Evolutionary conservation across 2,329 filamentous ascomycete genomes (phyloP).

Genomic region (Colletotrichum orbiculare): DNA sequence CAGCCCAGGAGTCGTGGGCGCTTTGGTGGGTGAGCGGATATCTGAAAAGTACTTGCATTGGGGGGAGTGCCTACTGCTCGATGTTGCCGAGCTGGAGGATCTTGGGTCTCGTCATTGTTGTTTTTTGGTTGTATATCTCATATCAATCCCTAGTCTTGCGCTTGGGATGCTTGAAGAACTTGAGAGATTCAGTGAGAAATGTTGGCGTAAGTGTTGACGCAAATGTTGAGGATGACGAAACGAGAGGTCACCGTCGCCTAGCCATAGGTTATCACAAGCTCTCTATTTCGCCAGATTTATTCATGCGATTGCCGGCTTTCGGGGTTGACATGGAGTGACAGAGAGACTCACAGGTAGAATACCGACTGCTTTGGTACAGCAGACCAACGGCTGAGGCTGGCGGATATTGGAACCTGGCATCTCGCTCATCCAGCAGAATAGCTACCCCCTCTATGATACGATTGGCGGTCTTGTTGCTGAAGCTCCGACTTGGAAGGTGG

Average conservation of each 20-base stretch:
- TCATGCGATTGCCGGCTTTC: no score
- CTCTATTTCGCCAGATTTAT: no score
- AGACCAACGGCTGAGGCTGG: no score
- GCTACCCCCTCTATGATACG: constrained; percentile 10
- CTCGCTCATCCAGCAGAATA: not conserved
- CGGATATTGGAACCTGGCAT: not conserved
- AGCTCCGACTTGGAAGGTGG: constrained; percentile 22
- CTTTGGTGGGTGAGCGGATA: constrained; percentile 50
- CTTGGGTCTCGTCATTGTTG: constrained; percentile 41
- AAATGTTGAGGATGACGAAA: no score
- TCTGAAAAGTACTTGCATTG: not conserved
- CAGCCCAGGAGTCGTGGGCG: constrained; percentile 73
- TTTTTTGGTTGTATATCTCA: not conserved
- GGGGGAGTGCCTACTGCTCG: constrained; percentile 47
- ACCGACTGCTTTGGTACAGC: no score
- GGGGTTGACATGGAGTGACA: no score
- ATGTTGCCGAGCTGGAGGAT: constrained; percentile 54
- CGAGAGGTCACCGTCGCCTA: no score
- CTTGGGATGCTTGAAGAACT: not conserved
- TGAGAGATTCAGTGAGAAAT: not conserved
- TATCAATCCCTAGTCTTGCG: not conserved
- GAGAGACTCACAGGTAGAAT: no score
- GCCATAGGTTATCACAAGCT: no score
- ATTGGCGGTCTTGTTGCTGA: constrained; percentile 8
- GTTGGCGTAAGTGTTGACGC: not conserved